Conservation (phyloP, 306 rosid genomes). For the Nissolia schottii region DNA sequence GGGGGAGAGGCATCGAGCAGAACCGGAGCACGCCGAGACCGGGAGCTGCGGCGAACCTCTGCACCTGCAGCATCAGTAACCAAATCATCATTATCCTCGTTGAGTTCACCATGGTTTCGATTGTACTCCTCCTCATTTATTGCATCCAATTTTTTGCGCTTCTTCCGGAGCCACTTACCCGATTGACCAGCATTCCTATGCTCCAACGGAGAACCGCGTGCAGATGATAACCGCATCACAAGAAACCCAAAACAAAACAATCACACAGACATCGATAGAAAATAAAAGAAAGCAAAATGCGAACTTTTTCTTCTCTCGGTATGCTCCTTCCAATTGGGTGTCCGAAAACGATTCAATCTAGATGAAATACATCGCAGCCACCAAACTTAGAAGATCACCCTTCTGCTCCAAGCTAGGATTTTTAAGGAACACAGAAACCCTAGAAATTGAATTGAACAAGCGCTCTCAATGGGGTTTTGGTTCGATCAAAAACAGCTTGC, state of each 20-base stretch:
- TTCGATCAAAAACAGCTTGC: neutral
- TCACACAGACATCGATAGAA: neutral
- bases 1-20: slow-evolving; percentile 79
- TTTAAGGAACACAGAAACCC: slow-evolving; percentile 47
- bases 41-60: slow-evolving; percentile 71
- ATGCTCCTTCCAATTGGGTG: slow-evolving; percentile 28
- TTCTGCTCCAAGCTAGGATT: slow-evolving; percentile 20
- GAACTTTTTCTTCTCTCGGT: neutral
- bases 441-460: slow-evolving; percentile 39
- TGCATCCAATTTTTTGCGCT: slow-evolving; percentile 91
- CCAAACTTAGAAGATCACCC: slow-evolving; percentile 27
- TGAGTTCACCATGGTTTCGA: slow-evolving; percentile 57
- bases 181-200: slow-evolving; percentile 40
- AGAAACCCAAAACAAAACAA: slow-evolving; percentile 19
- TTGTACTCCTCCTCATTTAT: slow-evolving; percentile 77
- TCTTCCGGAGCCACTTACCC: slow-evolving; percentile 66
- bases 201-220: slow-evolving; percentile 38
- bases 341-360: slow-evolving; percentile 25
- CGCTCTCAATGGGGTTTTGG: neutral
- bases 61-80: slow-evolving; percentile 27
- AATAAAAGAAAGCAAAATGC: neutral
- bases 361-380: slow-evolving; percentile 24
- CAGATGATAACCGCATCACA: slow-evolving; percentile 70
- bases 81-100: slow-evolving; percentile 31
- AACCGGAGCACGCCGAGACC: slow-evolving; percentile 77